phyloP scores from a whole-genome alignment of 1,284 basidiomycete genomes.

The Boletus semigastroideus region DNA sequence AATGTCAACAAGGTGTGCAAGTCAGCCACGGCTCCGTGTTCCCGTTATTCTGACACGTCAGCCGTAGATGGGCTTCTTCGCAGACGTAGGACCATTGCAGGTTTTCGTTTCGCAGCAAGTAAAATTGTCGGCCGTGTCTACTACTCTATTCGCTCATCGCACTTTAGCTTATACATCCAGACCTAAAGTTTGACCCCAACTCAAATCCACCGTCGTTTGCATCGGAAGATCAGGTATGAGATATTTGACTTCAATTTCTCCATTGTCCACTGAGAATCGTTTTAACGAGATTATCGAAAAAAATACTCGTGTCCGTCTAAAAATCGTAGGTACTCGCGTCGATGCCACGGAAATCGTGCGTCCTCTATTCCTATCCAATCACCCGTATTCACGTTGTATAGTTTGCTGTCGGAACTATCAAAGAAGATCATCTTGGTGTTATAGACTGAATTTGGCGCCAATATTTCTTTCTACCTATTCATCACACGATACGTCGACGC shows the following conservation, averaged over 20 bases:
- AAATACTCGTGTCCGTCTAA: constrained; percentile 88
- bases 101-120: constrained; percentile 96
- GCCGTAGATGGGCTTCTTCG: constrained; percentile 94
- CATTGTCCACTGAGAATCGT: background rate
- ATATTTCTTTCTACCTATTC: background rate
- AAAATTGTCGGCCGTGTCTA: constrained; percentile 33
- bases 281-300: constrained; percentile 81
- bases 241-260: background rate
- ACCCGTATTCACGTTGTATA: constrained; percentile 30
- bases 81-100: constrained; percentile 89
- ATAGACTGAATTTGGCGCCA: constrained; percentile 48
- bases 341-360: constrained; percentile 96
- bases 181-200: constrained; percentile 91
- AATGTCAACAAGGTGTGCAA: constrained; percentile 89
- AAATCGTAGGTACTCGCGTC: constrained; percentile 95
- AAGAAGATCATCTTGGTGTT: constrained; percentile 91
- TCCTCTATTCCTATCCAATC: constrained; percentile 17
- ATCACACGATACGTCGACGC: background rate
- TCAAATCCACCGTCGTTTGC: constrained; percentile 91
- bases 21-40: background rate
- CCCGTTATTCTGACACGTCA: constrained; percentile 1
- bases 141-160: constrained; percentile 16
- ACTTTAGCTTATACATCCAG: constrained; percentile 83
- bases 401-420: constrained; percentile 94
- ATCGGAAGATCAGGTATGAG: constrained; percentile 79